A percentile compares a stretch with the other conserved stretches of the same genome.
These are phyloP conservation scores for Mortierella alpina DNA, from an alignment of 192 early-diverging fungal genomes.

Conservation along the genomic window DNA sequence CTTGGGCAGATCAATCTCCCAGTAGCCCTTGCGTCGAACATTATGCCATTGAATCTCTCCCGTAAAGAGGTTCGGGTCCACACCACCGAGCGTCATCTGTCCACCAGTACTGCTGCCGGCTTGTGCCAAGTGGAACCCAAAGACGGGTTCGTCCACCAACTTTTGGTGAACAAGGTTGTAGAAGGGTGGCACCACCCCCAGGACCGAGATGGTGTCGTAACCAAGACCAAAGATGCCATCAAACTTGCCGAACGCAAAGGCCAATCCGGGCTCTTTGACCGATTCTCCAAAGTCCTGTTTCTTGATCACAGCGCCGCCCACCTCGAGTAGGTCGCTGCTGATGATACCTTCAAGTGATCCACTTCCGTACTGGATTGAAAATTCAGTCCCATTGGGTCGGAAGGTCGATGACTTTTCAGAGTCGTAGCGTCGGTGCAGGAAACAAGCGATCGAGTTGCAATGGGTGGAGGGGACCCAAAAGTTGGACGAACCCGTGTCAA, in stretches of 20 bases:
- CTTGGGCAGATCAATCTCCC: constrained; percentile 88
- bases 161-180: constrained; percentile 86
- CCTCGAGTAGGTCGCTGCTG: constrained; percentile 58
- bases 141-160: constrained; percentile 83
- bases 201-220: constrained; percentile 79
- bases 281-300: constrained; percentile 89
- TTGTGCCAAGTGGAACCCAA: constrained; percentile 85
- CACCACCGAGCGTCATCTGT: constrained; percentile 79
- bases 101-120: background rate
- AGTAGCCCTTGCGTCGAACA: constrained; percentile 93
- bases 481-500: constrained; percentile 92
- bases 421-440: constrained; percentile 89
- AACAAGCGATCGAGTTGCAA: constrained; percentile 91
- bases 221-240: constrained; percentile 95
- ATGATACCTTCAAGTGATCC: constrained; percentile 91
- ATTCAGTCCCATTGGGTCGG: constrained; percentile 85
- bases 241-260: constrained; percentile 76
- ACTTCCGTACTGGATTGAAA: constrained; percentile 80
- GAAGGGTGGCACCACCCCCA: constrained; percentile 85
- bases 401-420: constrained; percentile 76
- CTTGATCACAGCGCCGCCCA: constrained; percentile 73
- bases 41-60: constrained; percentile 83
- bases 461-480: constrained; percentile 95
- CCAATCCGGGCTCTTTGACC: constrained; percentile 78
- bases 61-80: constrained; percentile 76